Evolutionary conservation across 768 basidiomycete genomes (phyloP), one percentile per base, ranked within the genome.

Genomic region (Albatrellus ellisii): DNA sequence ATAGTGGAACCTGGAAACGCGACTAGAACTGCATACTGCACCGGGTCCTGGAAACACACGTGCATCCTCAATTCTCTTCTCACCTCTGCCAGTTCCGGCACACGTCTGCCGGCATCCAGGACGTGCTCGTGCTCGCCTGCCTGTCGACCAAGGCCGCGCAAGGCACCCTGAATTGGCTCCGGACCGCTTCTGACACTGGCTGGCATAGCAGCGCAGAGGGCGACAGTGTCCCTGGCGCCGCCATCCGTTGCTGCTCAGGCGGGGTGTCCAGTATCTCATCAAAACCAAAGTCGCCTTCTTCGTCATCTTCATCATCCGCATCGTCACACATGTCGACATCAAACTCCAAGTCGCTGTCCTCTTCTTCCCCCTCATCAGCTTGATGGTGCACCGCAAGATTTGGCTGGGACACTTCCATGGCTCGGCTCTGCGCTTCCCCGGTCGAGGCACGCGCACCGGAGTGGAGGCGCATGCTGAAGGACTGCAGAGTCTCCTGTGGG

Each of bases 131-230:
- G 28, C 28, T n/a, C 28, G 28, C 28, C 28, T n/a, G n/a, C n/a
- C 28, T n/a, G 9, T 29, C 15, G 35, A 21, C 25, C 37, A 26
- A 12, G 21, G 37, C 15, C 10, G 39, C 10, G 10, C 20, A 9
- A n/a, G 39, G 29, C 29, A 25, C 28, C 26, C 31, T 45, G 36
- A 48, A 48, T 12, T 45, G 47, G 15, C 33, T 42, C 15, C 44
- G 47, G 15, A 48, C 47, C 6, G 40, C 31, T 6, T 48, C 47
- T 3, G 47, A 24, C n/a, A 48, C 26, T 14, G 47, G 47, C 36
- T 48, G 47, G 31, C 47, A 48, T 29, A 48, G 47, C 14, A 48
- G 39, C 14, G 47, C 37, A 11, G 33, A 44, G 2, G 47, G 36
- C 11, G 47, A 41, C 17, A 49, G 33, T 9, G 47, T 39, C 20